A percentile compares a stretch with the other conserved stretches of the same genome.
Evolutionary conservation across 805 yeast species (phyloP).

Genomic region (Sugiyamaella smithiae): DNA sequence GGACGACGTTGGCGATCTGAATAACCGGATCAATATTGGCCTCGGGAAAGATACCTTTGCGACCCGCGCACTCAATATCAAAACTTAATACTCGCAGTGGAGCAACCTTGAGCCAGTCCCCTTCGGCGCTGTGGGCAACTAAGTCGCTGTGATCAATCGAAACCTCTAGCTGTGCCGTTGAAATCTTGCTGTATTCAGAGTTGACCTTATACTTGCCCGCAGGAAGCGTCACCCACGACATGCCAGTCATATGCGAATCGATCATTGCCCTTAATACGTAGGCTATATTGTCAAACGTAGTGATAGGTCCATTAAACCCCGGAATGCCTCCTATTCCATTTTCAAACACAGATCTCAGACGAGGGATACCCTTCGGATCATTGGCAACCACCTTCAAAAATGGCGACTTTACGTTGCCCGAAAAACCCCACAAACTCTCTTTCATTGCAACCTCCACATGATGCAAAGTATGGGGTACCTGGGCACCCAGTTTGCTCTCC

Average conservation of each 20-base stretch:
- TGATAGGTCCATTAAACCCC: constrained; percentile 55
- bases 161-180: constrained; percentile 86
- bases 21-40: constrained; percentile 91
- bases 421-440: constrained; percentile 92
- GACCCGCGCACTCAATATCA: constrained; percentile 98
- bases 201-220: constrained; percentile 59
- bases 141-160: constrained; percentile 63
- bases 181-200: constrained; percentile 41
- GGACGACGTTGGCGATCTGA: constrained; percentile 94
- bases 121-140: constrained; percentile 82
- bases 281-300: constrained; percentile 87
- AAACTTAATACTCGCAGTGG: constrained; percentile 91
- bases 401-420: constrained; percentile 71
- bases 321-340: constrained; percentile 69
- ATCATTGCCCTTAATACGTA: constrained; percentile 84
- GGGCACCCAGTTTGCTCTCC: constrained; percentile 22
- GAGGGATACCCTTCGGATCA: constrained; percentile 64
- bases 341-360: constrained; percentile 77
- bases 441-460: constrained; percentile 63
- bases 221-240: constrained; percentile 96
- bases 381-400: constrained; percentile 71
- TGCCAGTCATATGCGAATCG: constrained; percentile 86
- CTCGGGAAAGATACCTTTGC: constrained; percentile 96
- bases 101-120: constrained; percentile 89
- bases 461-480: constrained; percentile 53